Base-by-base conservation (phyloP, 2,329 filamentous ascomycete species). In the Diplodia scrobiculata region DNA sequence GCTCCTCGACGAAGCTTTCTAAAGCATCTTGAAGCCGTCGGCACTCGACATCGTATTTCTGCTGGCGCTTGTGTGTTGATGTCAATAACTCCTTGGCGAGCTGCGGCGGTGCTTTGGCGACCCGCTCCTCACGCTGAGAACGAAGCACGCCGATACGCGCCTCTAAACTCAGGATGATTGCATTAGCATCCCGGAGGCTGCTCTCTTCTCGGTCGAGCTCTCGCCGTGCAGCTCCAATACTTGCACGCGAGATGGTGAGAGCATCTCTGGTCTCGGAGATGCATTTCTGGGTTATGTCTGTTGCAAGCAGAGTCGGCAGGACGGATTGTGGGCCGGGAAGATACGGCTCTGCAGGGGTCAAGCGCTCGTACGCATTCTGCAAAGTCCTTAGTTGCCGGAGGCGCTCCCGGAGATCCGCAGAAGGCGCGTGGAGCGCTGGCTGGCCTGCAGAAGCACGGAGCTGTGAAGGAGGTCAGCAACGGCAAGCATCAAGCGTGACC, bases 281-380 rank as follows among this genome's bases (percentile, higher is more conserved):
- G 17, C 87, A 87, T 66, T 84, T 82, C 67, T 88, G 84, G 2
- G 89, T 87, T 71, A 85, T 87, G 62, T 89, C 87, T 64, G 92
- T 78, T 5, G 91, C 90, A 48, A 95, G 75, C 4, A 96, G 80
- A 6, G 88, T 86, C 3, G 91, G 90, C 6, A 95, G 77, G 5
- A 88, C 82, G 21, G 91, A 94, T 59, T 84, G 85, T 10, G 58
- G 27, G 27, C 83, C 81, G 2, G 91, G 91, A 25, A 94, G 79
- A 70, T 87, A 86, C 9, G 89, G 88, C 62, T 87, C 83, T 14
- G 84, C 82, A 51, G 84, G 79, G 13, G 86, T 83, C 54, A 92
- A 79, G 17, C 84, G 82, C 63, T 86, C 83, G 71, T 92, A 91
- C 2, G 89, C 90, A 59, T 82, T 79, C 71, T 86, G 87, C 72